Base-by-base conservation (phyloP, 2,329 filamentous ascomycete species). In the Cephalotrichum gorgonifer region DNA sequence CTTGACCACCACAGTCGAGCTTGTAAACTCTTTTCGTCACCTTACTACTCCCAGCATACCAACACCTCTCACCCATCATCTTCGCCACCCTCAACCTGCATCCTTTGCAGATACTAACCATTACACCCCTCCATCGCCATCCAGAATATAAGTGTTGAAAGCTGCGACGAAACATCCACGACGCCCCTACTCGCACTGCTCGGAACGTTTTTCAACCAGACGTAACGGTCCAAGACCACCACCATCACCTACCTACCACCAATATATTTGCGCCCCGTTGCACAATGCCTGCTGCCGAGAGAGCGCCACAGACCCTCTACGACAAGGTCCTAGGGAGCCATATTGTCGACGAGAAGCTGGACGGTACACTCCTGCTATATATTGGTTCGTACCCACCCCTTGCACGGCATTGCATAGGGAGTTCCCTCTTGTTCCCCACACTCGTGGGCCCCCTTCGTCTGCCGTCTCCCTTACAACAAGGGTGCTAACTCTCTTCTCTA, bases 271-370 rank as follows among this genome's bases (percentile, higher is more conserved):
- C 35, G n/a, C 35, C 28, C 12, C 30, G 30, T 50, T 48, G 31
- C 74, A 81, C 66, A 59, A 94, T 95, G 88, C 88, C 88, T 64
- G 78, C 75, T 62, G 79, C 79, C 58, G 81, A 85, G 57, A 74
- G 75, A 65, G 77, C 75, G 55, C 88, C 87, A 49, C 83, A 83
- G 69, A 95, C 90, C 59, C 78, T 96, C 63, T 97, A 97, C 72
- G 91, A 97, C 78, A 97, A 97, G 82, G 90, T 97, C 69, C 85
- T 97, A 61, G 81, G 88, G 60, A 85, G 85, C 72, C 93, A 98
- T 68, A 85, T 97, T 60, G 90, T 98, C 63, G 88, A 96, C 62
- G 86, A 95, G 79, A 88, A 90, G 76, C 80, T 88, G 50, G 91
- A 97, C 70, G 91, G 91, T 69, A 96, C 90, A 51, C 75, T 94